These are phyloP conservation scores for Coelastrella sp. DNA, from an alignment of 139 green algal species.

Conservation along the genomic window DNA sequence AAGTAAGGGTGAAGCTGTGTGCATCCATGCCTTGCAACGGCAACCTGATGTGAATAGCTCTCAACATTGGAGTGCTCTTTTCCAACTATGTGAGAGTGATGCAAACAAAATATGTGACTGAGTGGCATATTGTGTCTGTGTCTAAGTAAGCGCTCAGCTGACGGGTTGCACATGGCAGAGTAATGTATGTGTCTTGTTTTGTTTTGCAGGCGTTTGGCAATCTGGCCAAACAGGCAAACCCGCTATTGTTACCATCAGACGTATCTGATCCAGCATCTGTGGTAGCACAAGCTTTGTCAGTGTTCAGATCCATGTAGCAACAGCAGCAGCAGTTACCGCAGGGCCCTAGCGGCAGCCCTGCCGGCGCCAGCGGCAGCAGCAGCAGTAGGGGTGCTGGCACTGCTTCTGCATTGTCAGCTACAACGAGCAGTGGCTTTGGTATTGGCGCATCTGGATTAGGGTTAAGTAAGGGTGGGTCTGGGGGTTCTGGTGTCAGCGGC, in stretches of 20 bases:
- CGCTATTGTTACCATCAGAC: conserved; percentile 88
- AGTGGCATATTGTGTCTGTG: no score
- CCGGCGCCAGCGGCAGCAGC: conserved; percentile 13
- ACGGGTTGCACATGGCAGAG: neutral
- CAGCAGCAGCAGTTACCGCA: conserved; percentile 24
- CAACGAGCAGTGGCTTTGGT: neutral
- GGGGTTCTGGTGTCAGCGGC: neutral
- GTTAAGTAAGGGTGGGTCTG: conserved; percentile 7
- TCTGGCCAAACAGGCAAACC: conserved; percentile 92
- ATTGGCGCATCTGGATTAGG: neutral
- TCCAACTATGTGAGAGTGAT: no score
- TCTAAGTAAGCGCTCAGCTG: no score
- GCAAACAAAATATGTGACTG: no score
- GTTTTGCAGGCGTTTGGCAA: conserved; percentile 80
- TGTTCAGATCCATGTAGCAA: conserved; percentile 65
- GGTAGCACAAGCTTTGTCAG: conserved; percentile 83
- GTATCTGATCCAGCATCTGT: conserved; percentile 83
- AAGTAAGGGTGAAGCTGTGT: no score
- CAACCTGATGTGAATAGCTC: no score
- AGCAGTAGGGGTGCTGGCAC: neutral
- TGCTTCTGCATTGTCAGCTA: neutral
- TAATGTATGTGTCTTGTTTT: neutral
- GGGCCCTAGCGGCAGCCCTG: neutral
- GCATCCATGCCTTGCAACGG: no score
- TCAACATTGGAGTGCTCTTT: no score